Evolutionary conservation across 1,284 basidiomycete genomes (phyloP), one percentile per base, ranked within the genome.

Genomic region (Papiliotrema laurentii): DNA sequence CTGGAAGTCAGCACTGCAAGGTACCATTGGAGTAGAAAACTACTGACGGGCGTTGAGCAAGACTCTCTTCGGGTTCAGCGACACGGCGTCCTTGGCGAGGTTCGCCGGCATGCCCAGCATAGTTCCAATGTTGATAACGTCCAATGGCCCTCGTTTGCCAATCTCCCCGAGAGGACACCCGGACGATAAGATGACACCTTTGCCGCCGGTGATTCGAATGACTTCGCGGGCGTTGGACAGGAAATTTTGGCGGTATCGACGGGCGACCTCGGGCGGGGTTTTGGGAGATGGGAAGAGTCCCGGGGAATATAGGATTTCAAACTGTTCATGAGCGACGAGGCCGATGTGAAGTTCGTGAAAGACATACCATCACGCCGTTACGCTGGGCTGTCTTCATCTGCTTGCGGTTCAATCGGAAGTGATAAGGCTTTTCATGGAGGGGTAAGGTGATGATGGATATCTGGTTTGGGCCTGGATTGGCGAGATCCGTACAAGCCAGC

Each of bases 81-180:
- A 59, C 13, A 74, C 50, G 9, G 71, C 61, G 36, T 73, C 69
- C 50, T 69, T 72, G 5, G 72, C 71, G 7, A 73, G 54, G 55
- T 74, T 74, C n/a, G 71, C 67, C 11, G 71, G 69, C 54, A 74
- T 65, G 5, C 72, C 72, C 37, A 74, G 55, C 35, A 72, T 59
- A 6, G 68, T 66, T 4, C 61, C 72, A 63, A 74, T 52, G 49
- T 73, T 74, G 40, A 74, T 58, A 19, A 73, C 47, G 56, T 74
- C 72, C 31, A 66, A 51, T 21, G 71, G 68, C 9, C 68, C 69
- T 39, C 71, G 54, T 31, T 63, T 37, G 18, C 63, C 56, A 14
- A 59, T 64, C 6, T 55, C 53, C 16, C 53, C 45, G 2, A 61
- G 64, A 1, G 64, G 62, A 0, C 66, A 60, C 1, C 72, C 72